A percentile compares a stretch with the other conserved stretches of the same genome.
Conservation (phyloP, 805 yeast species). For the Metschnikowia sp. region DNA sequence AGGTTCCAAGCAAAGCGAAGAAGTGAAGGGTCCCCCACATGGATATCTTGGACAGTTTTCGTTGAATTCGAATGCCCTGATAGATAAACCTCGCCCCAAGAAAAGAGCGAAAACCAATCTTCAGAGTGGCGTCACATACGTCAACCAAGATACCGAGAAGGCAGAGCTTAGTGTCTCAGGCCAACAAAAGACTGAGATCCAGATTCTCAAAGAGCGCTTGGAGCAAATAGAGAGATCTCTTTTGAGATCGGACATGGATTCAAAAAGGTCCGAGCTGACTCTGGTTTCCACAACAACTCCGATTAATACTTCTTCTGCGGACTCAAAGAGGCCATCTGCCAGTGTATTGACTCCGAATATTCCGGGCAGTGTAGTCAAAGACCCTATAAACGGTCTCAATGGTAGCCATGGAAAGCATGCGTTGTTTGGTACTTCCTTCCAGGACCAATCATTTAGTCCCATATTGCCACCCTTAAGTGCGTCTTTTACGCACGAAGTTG, state of each 20-base stretch:
- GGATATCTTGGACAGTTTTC: conserved; percentile 4
- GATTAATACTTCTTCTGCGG: no score
- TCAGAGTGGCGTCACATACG: not conserved
- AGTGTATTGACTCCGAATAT: no score
- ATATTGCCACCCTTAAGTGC: conserved; percentile 5
- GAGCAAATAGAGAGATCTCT: conserved; percentile 16
- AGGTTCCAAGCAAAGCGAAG: not conserved
- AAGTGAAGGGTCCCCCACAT: not conserved
- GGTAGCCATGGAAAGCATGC: no score
- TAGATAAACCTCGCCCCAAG: not conserved
- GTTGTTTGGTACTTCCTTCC: not conserved
- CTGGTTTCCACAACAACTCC: not conserved
- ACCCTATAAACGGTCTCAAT: no score
- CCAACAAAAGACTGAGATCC: conserved; percentile 13
- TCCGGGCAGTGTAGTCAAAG: no score
- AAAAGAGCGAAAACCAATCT: not conserved
- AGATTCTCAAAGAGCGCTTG: conserved; percentile 15
- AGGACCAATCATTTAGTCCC: not conserved
- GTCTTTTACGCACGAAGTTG: not conserved
- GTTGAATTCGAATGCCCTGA: not conserved
- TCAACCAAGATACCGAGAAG: not conserved
- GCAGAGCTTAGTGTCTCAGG: not conserved
- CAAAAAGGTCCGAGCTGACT: not conserved
- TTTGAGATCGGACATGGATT: not conserved
- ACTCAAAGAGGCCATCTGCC: no score